Percentiles rank a stretch among this genome's conserved stretches.
Evolutionary conservation across 2,329 filamentous ascomycete species (phyloP).

Genomic region (Pseudopithomyces chartarum): DNA sequence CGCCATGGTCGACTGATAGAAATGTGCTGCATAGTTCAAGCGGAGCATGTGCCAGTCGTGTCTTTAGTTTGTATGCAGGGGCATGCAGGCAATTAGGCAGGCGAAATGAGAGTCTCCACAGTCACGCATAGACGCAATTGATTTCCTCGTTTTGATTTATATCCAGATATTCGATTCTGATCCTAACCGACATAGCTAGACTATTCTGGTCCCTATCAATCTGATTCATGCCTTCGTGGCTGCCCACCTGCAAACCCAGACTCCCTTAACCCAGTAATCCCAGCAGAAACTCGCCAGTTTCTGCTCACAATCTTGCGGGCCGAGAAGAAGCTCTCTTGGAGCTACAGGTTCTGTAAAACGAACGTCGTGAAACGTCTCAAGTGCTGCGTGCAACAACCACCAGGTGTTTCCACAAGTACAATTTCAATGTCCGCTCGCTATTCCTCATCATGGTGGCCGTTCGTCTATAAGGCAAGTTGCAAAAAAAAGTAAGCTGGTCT

Average conservation of each 20-base stretch:
- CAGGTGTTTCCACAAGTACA: not conserved
- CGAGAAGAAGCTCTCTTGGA: not conserved
- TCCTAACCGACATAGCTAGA: conserved; percentile 1
- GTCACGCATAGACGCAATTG: not conserved
- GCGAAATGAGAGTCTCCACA: not conserved
- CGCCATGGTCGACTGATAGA: not conserved
- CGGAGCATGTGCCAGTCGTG: not conserved
- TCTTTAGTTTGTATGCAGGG: not conserved
- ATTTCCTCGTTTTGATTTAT: not conserved
- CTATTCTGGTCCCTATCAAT: not conserved
- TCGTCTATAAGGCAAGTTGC: not conserved
- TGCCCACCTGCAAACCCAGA: not conserved
- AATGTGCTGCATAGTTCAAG: not conserved
- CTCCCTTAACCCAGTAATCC: not conserved
- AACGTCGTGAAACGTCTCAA: not conserved
- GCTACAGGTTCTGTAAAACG: not conserved
- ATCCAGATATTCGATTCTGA: not conserved
- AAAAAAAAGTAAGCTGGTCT: not conserved
- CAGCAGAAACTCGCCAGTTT: not conserved
- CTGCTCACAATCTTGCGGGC: conserved; percentile 3
- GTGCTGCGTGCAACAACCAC: not conserved
- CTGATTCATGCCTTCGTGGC: not conserved
- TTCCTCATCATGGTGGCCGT: not conserved
- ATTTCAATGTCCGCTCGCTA: not conserved
- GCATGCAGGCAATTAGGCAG: too few relatives aligned